Evolutionary conservation across 1,139 yeast genomes (phyloP).

Genomic region (Saccharomycopsis hybrid): DNA sequence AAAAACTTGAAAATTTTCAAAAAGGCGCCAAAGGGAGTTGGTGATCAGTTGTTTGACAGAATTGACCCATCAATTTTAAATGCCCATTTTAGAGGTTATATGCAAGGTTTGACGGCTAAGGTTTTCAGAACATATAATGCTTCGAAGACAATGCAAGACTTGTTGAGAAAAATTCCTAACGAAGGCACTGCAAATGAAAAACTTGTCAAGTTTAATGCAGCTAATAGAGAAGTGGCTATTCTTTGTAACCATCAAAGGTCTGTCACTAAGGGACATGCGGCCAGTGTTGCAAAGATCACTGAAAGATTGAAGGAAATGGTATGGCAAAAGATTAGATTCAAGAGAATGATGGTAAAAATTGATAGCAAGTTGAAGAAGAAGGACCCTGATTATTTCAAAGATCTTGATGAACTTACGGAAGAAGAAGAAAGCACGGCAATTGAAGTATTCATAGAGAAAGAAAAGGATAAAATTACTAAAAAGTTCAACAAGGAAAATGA

Average conservation of each 20-base stretch:
- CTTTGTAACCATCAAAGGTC: constrained; percentile 97
- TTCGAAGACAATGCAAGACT: constrained; percentile 94
- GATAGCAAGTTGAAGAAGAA: constrained; percentile 51
- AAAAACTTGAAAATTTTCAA: constrained; percentile 83
- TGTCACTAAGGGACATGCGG: constrained; percentile 77
- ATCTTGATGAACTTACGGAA: constrained; percentile 59
- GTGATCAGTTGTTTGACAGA: constrained; percentile 89
- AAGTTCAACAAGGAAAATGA: constrained; percentile 76
- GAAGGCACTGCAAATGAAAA: constrained; percentile 87
- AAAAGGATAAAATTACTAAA: constrained; percentile 54
- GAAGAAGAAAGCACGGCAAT: constrained; percentile 61
- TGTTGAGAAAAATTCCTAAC: constrained; percentile 71
- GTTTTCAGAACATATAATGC: constrained; percentile 98
- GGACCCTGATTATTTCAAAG: constrained; percentile 57
- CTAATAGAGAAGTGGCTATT: constrained; percentile 91
- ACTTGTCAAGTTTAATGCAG: constrained; percentile 84
- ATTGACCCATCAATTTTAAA: constrained; percentile 78
- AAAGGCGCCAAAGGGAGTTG: constrained; percentile 80
- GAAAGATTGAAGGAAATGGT: constrained; percentile 71
- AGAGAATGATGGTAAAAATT: constrained; percentile 60
- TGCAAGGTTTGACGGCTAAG: constrained; percentile 93
- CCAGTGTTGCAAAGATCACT: constrained; percentile 68
- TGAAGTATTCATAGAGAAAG: constrained; percentile 41
- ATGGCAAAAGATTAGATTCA: constrained; percentile 76
- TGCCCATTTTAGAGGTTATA: constrained; percentile 79